A percentile compares a stretch with the other conserved stretches of the same genome.
phyloP scores from a whole-genome alignment of 2,329 filamentous ascomycete species.

The Catunica adiposa region DNA sequence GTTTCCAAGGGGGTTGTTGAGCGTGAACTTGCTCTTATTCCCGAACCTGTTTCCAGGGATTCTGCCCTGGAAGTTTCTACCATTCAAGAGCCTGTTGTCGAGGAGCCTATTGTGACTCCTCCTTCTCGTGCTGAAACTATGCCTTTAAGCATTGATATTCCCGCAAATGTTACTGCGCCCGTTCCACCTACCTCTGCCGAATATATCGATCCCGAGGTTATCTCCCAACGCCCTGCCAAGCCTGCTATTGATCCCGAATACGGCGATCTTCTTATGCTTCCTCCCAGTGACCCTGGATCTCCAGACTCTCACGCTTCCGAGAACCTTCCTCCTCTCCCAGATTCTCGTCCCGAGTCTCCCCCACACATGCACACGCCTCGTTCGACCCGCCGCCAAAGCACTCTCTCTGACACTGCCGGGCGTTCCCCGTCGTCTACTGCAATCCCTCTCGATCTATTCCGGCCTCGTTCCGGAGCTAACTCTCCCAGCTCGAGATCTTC shows the following conservation, averaged over 20 bases:
- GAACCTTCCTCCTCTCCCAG: constrained; percentile 36
- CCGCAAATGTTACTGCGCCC: neutral
- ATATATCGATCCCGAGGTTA: constrained; percentile 17
- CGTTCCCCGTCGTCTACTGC: constrained; percentile 40
- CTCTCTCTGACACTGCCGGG: constrained; percentile 1
- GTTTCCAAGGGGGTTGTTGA: constrained; percentile 20
- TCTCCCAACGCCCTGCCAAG: constrained; percentile 40
- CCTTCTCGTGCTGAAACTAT: neutral
- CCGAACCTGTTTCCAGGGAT: neutral
- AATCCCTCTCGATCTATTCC: constrained; percentile 39
- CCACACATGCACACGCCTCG: neutral
- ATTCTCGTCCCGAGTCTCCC: constrained; percentile 42
- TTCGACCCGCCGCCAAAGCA: constrained; percentile 4
- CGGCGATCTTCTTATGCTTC: constrained; percentile 46
- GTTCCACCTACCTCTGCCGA: constrained; percentile 19
- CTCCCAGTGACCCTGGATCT: constrained; percentile 40
- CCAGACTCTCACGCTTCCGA: constrained; percentile 25
- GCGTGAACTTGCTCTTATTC: neutral
- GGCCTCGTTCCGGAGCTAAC: constrained; percentile 30
- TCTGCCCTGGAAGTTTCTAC: too few relatives aligned
- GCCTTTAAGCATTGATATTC: neutral
- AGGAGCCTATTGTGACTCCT: neutral
- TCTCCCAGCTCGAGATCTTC: constrained; percentile 21
- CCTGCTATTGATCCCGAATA: constrained; percentile 51
- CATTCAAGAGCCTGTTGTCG: neutral